Evolutionary conservation across 192 early-diverging fungal species (phyloP), one percentile per base, ranked within the genome.

Genomic region (Phycomyces blakesleeanus): DNA sequence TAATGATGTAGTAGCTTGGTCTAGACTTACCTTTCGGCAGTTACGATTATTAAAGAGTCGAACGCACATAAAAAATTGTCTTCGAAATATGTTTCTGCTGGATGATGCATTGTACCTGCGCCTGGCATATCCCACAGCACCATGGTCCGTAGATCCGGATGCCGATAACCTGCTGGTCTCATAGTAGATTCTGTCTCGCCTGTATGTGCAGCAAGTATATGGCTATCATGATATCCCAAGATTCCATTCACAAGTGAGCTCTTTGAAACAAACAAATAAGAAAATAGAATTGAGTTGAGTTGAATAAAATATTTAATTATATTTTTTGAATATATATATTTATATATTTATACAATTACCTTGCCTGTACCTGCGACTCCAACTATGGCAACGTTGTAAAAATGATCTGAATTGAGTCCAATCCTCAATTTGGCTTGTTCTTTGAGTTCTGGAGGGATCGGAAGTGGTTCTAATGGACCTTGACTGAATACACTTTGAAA

Each of bases 111-210:
- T 3, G 68, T 69, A 26, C 59, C 64, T 20, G 64, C 64, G 18
- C 63, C 73, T 14, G 73, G 73, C 63, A 75, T 61, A 34, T 75
- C 73, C 73, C 73, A 75, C 22, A 75, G 22, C 11, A 70, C 59
- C 60, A 75, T 63, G 9, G 58, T 67, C 44, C 61, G 64, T 29
- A 75, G 41, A 26, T 65, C 64, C 7, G 68, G 63, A 66, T 75
- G 67, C 1, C 67, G 47, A 40, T 75, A 75, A 6, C 44, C 67
- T 26, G 55, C 52, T 42, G 64, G 62, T 2, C 70, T 61, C 8
- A 56, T 57, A 1, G 63, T 74, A 22, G 67, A 49, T 53, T 69
- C 72, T 0, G 51, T 58, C 53, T 75, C 73, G 0, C 68, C 68
- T 21, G 61, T 70, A 14, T 51, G 39, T 14, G 73, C 73, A 3